Percentiles rank a stretch among this genome's conserved stretches.
Conservation (phyloP, 108 stramenopile genomes). For the Cyclotella kingstonii region DNA sequence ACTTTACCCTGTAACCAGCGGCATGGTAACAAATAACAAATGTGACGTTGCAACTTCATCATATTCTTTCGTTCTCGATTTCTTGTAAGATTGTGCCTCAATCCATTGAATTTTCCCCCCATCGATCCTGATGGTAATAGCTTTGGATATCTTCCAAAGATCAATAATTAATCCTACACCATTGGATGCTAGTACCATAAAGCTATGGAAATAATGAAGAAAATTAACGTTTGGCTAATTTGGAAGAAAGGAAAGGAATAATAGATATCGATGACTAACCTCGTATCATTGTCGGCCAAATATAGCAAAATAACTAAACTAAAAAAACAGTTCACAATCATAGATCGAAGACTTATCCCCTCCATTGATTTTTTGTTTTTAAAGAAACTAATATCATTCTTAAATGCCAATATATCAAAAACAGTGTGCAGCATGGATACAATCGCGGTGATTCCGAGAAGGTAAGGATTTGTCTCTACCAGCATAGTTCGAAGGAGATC, state of each 20-base stretch:
- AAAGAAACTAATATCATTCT: constrained; percentile 86
- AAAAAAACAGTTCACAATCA: constrained; percentile 71
- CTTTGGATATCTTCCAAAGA: constrained; percentile 71
- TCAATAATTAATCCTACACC: constrained; percentile 76
- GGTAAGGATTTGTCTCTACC: constrained; percentile 61
- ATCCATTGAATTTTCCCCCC: constrained; percentile 62
- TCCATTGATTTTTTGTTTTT: constrained; percentile 72
- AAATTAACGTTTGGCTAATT: not conserved
- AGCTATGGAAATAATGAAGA: constrained; percentile 3
- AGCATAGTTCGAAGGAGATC: constrained; percentile 56
- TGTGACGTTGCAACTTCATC: constrained; percentile 61
- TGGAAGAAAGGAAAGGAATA: not conserved
- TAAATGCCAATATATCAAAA: constrained; percentile 85
- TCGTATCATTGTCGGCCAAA: constrained; percentile 79
- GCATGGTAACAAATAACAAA: constrained; percentile 66
- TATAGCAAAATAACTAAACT: constrained; percentile 79
- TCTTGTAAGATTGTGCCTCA: constrained; percentile 47
- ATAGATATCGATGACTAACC: not conserved
- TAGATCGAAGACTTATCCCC: constrained; percentile 65
- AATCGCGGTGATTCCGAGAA: constrained; percentile 57
- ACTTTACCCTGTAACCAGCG: constrained; percentile 56
- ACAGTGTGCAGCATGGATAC: constrained; percentile 73
- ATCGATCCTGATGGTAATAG: constrained; percentile 43
- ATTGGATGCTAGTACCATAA: constrained; percentile 67
- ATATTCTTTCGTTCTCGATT: constrained; percentile 68